Conservation (phyloP, 1,284 basidiomycete species). For the Somion occarium region DNA sequence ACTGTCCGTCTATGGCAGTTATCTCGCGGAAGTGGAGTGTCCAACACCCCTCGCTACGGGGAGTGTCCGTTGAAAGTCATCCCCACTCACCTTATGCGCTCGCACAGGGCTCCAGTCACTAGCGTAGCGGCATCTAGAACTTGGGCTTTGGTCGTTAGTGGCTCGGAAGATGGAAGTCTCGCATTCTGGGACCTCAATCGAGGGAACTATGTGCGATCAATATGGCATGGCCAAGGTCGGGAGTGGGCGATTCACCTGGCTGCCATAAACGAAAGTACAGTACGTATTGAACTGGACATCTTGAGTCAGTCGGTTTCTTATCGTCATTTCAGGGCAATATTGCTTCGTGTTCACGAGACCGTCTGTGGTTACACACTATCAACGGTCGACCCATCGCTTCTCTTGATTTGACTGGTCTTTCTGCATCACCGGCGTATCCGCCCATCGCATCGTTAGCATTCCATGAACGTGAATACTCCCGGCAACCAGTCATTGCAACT, state of each 20-base stretch:
- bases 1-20: conserved; percentile 79
- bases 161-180: conserved; percentile 80
- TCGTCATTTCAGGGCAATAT: conserved; percentile 61
- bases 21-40: conserved; percentile 24
- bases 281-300: conserved; percentile 36
- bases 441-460: conserved; percentile 63
- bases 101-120: conserved; percentile 65
- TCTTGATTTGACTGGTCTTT: conserved; percentile 51
- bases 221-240: conserved; percentile 56
- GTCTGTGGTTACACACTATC: conserved; percentile 75
- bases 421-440: conserved; percentile 31
- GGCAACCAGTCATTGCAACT: conserved; percentile 63
- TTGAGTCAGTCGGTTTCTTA: not conserved
- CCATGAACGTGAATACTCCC: conserved; percentile 76
- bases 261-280: conserved; percentile 82
- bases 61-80: conserved; percentile 30
- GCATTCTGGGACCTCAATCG: conserved; percentile 91
- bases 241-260: conserved; percentile 58
- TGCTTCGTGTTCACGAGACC: conserved; percentile 69
- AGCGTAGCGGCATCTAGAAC: conserved; percentile 73
- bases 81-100: conserved; percentile 72
- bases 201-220: conserved; percentile 70
- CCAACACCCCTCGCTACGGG: conserved; percentile 21
- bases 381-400: conserved; percentile 71
- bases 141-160: conserved; percentile 85